These are phyloP conservation scores for Sugiyamaella paludigena DNA, from an alignment of 1,139 yeast genomes.

Conservation along the genomic window DNA sequence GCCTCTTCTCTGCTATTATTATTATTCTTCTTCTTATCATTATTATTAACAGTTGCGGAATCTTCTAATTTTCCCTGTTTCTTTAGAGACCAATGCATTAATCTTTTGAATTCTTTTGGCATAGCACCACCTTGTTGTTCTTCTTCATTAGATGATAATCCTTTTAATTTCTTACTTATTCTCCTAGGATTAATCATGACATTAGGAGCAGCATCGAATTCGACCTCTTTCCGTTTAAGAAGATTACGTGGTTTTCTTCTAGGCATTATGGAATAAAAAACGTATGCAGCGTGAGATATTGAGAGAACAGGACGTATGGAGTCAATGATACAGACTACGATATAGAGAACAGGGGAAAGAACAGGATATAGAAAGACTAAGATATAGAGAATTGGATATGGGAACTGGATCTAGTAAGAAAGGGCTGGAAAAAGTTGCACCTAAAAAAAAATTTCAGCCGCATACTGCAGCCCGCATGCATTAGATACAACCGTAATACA, in stretches of 20 bases:
- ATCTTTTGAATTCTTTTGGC: conserved; percentile 34
- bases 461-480: too few relatives aligned
- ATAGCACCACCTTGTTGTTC: conserved; percentile 32
- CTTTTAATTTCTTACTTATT: conserved; percentile 15
- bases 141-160: conserved; percentile 15
- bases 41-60: neutral
- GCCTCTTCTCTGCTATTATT: conserved; percentile 2
- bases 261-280: conserved; percentile 25
- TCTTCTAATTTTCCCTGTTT: conserved; percentile 17
- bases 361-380: too few relatives aligned
- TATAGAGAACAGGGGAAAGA: too few relatives aligned
- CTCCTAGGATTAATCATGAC: conserved; percentile 22
- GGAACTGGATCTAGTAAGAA: too few relatives aligned
- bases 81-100: conserved; percentile 30
- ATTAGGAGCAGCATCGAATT: conserved; percentile 29
- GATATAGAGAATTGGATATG: too few relatives aligned
- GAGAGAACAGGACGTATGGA: neutral
- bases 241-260: conserved; percentile 31
- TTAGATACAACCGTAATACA: too few relatives aligned
- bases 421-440: too few relatives aligned
- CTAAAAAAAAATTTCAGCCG: too few relatives aligned
- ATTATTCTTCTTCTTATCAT: conserved; percentile 4
- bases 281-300: neutral
- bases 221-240: conserved; percentile 27
- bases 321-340: too few relatives aligned